These are phyloP conservation scores for Boletales sp. DNA, from an alignment of 768 basidiomycete species.

Conservation along the genomic window DNA sequence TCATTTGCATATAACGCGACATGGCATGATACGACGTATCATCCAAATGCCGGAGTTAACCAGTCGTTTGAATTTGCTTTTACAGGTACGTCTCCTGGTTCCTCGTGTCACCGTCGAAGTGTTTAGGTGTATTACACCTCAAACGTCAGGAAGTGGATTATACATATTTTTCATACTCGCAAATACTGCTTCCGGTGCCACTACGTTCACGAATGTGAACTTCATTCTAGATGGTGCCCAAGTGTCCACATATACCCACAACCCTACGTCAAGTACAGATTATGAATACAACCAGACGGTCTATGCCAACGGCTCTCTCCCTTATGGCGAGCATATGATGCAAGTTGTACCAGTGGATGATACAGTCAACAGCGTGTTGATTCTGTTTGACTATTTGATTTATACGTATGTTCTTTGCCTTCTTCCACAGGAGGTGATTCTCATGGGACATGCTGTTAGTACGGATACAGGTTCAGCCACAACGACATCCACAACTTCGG, in stretches of 20 bases:
- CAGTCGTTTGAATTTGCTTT: slow-evolving; percentile 8
- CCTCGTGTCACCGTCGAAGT: not conserved
- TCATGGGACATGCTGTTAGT: slow-evolving; percentile 1
- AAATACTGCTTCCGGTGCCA: not conserved
- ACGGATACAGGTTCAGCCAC: not conserved
- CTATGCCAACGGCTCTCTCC: slow-evolving; percentile 6
- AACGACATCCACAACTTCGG: not conserved
- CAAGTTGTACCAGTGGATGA: not conserved
- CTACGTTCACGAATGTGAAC: slow-evolving; percentile 1
- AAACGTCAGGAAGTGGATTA: slow-evolving; percentile 7
- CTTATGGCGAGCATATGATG: slow-evolving; percentile 3
- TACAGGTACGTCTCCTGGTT: not conserved
- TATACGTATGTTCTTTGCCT: slow-evolving; percentile 11
- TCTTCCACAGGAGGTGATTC: not conserved
- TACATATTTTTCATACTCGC: slow-evolving; percentile 17
- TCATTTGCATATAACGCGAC: slow-evolving; percentile 7
- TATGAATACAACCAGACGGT: slow-evolving; percentile 13
- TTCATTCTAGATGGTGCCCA: slow-evolving; percentile 7
- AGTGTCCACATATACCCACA: not conserved
- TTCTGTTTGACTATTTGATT: slow-evolving; percentile 16
- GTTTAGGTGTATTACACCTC: not conserved
- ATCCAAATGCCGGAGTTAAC: not conserved
- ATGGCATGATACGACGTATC: slow-evolving; percentile 15
- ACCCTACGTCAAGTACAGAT: not conserved
- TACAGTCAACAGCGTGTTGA: not conserved